A percentile compares a stretch with the other conserved stretches of the same genome.
phyloP scores from a whole-genome alignment of 441 rosid genomes.

The Syzygium syzygioides region DNA sequence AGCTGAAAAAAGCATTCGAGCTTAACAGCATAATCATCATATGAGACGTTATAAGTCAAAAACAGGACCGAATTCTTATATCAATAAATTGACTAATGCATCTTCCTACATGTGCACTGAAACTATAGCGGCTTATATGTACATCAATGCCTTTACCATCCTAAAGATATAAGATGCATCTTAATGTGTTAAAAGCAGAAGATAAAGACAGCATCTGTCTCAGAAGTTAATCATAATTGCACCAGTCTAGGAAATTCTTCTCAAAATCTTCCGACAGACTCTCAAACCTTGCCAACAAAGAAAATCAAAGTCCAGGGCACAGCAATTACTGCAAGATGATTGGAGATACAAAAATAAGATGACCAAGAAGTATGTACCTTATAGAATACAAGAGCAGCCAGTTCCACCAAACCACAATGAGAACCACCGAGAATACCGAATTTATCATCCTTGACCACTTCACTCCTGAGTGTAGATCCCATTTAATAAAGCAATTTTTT shows the following conservation, averaged over 20 bases:
- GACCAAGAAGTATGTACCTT: slow-evolving; percentile 32
- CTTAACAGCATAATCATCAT: neutral
- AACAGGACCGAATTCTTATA: neutral
- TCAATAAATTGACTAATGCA: neutral
- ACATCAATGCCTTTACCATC: neutral
- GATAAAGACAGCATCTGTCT: neutral
- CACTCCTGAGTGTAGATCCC: slow-evolving; percentile 45
- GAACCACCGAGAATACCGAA: slow-evolving; percentile 59
- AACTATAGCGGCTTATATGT: neutral
- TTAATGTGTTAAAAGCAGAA: neutral
- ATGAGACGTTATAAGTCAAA: neutral
- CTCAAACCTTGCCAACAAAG: neutral
- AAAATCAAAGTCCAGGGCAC: neutral
- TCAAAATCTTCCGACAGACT: neutral
- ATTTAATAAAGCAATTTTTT: slow-evolving; percentile 8
- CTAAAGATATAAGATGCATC: neutral
- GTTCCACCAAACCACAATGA: slow-evolving; percentile 65
- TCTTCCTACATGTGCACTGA: neutral
- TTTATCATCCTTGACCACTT: slow-evolving; percentile 72
- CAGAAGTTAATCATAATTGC: neutral
- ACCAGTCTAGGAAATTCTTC: neutral
- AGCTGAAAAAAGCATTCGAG: neutral
- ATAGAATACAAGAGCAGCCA: slow-evolving; percentile 74
- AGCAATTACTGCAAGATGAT: neutral
- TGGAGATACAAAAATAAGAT: neutral